Evolutionary conservation across 805 yeast species (phyloP).

Genomic region (Cyberlindnera samutprakarnensis): DNA sequence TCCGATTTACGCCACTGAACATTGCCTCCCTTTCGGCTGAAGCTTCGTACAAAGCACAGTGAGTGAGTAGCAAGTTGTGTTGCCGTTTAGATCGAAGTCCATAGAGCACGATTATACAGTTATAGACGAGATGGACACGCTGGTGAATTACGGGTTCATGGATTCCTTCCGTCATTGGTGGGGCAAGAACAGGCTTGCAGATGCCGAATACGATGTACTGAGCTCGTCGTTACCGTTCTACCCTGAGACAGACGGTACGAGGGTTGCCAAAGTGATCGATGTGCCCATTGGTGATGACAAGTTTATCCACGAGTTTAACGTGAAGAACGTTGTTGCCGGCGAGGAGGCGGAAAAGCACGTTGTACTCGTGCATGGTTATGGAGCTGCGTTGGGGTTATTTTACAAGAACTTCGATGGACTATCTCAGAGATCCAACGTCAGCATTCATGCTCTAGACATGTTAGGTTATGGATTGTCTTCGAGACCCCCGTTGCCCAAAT

Average conservation of each 20-base stretch:
- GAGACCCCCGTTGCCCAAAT: constrained; percentile 33
- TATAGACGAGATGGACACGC: not conserved
- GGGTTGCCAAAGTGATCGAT: constrained; percentile 40
- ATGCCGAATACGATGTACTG: constrained; percentile 44
- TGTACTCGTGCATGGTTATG: constrained; percentile 79
- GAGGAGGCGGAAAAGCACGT: constrained; percentile 34
- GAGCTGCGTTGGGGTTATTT: constrained; percentile 76
- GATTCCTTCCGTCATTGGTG: constrained; percentile 39
- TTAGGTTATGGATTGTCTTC: constrained; percentile 58
- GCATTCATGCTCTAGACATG: constrained; percentile 53
- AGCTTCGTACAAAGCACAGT: too few relatives aligned
- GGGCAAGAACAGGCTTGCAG: constrained; percentile 24
- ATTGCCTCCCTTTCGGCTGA: too few relatives aligned
- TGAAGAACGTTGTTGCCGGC: constrained; percentile 37
- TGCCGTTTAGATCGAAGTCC: too few relatives aligned
- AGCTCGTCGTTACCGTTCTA: constrained; percentile 48
- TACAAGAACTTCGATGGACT: constrained; percentile 53
- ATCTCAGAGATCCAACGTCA: constrained; percentile 41
- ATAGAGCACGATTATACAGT: too few relatives aligned
- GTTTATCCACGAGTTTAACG: constrained; percentile 64
- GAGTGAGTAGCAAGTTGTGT: too few relatives aligned
- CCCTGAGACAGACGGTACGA: constrained; percentile 42
- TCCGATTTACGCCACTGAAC: too few relatives aligned
- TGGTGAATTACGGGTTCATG: constrained; percentile 12
- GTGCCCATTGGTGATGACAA: constrained; percentile 45